phyloP scores from a whole-genome alignment of 306 rosid species.

The Acacia confusa region DNA sequence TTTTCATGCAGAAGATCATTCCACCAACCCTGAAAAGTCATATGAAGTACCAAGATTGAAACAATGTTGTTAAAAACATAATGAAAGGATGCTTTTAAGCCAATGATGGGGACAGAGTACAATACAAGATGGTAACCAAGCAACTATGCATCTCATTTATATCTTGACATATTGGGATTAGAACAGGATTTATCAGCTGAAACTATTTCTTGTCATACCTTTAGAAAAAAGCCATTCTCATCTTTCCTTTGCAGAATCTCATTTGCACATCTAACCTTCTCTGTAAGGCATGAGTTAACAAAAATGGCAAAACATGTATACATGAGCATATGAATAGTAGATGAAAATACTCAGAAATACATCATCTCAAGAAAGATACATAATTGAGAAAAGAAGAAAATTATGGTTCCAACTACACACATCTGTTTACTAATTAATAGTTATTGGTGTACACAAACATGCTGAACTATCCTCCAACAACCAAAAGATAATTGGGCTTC shows the following conservation, averaged over 20 bases:
- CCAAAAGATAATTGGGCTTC: not conserved
- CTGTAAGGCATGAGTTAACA: constrained; percentile 49
- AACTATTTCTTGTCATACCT: constrained; percentile 54
- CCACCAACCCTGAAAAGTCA: constrained; percentile 86
- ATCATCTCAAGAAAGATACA: not conserved
- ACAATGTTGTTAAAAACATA: constrained; percentile 21
- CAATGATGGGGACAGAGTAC: not conserved
- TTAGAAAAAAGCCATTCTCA: constrained; percentile 53
- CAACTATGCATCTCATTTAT: constrained; percentile 11
- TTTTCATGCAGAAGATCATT: constrained; percentile 76
- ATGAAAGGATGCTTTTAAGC: constrained; percentile 8
- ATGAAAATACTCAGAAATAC: not conserved
- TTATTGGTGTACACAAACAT: not conserved
- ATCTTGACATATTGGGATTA: not conserved
- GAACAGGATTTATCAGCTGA: constrained; percentile 16
- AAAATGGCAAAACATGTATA: constrained; percentile 11
- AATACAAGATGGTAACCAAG: constrained; percentile 3
- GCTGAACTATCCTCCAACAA: not conserved
- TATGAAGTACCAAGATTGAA: constrained; percentile 28
- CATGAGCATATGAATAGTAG: constrained; percentile 12
- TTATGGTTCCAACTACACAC: constrained; percentile 5
- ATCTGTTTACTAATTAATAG: constrained; percentile 8
- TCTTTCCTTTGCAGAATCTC: constrained; percentile 56
- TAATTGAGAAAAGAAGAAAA: not conserved
- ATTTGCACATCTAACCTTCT: constrained; percentile 55